These are phyloP conservation scores for Geranium rotundifolium DNA, from an alignment of 345 rosid genomes.

Conservation along the genomic window DNA sequence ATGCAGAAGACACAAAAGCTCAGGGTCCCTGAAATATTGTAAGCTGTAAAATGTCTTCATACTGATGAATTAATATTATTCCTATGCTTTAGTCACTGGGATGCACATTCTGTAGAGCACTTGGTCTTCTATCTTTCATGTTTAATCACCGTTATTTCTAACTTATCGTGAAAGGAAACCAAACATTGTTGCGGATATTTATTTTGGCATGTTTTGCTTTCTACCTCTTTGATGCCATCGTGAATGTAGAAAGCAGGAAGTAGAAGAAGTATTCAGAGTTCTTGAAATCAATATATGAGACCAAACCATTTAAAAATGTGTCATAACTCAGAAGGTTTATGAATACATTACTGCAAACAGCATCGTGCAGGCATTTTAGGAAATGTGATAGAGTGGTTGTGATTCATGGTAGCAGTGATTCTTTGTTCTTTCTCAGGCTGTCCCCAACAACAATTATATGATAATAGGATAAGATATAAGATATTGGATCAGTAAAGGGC, in stretches of 20 bases:
- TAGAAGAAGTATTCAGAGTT: background rate
- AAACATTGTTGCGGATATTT: background rate
- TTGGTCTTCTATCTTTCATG: background rate
- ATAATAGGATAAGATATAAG: too few relatives aligned
- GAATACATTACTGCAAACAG: background rate
- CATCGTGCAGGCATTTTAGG: background rate
- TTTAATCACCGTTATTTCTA: conserved; percentile 1
- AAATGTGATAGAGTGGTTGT: background rate
- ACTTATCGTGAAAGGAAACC: conserved; percentile 3
- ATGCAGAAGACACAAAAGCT: conserved; percentile 66
- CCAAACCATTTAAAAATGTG: background rate
- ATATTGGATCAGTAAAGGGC: too few relatives aligned
- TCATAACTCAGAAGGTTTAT: background rate
- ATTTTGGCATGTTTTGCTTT: background rate
- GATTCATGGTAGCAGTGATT: too few relatives aligned
- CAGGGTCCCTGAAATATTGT: conserved; percentile 30
- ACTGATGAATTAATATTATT: conserved; percentile 8
- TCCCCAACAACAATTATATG: too few relatives aligned
- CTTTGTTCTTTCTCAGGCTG: too few relatives aligned
- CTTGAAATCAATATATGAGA: background rate
- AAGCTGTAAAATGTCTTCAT: conserved; percentile 14
- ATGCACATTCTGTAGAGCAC: background rate
- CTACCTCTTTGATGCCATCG: background rate
- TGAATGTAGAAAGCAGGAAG: background rate
- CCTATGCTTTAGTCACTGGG: conserved; percentile 10